These are phyloP conservation scores for Puccinia polysora DNA, from an alignment of 1,284 basidiomycete genomes.

Conservation along the genomic window DNA sequence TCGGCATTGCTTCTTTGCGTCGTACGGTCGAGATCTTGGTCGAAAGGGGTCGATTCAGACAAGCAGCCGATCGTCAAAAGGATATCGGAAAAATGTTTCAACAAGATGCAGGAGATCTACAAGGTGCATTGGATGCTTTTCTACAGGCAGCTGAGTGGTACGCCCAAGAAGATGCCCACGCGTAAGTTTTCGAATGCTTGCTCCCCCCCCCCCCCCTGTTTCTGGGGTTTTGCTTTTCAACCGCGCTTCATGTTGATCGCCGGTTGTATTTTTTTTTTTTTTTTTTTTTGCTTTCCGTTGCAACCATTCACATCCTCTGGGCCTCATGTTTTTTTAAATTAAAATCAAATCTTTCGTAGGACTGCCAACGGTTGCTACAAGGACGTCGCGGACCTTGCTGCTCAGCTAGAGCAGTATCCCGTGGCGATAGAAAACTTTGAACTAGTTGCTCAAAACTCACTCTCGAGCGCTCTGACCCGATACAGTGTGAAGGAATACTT, in stretches of 20 bases:
- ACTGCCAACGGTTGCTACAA: conserved; percentile 94
- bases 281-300: conserved; percentile 33
- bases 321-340: neutral
- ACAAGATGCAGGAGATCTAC: conserved; percentile 66
- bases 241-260: neutral
- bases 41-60: conserved; percentile 81
- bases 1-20: conserved; percentile 82
- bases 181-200: conserved; percentile 62
- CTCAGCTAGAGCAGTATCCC: conserved; percentile 77
- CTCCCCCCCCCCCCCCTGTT: too few species aligned
- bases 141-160: conserved; percentile 97
- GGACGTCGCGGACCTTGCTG: conserved; percentile 90
- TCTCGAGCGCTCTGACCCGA: conserved; percentile 81
- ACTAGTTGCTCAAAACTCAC: conserved; percentile 79
- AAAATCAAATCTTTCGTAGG: conserved; percentile 57
- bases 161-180: conserved; percentile 87
- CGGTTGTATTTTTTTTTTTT: conserved; percentile 22
- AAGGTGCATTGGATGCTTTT: conserved; percentile 80
- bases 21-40: conserved; percentile 80
- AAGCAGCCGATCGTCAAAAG: conserved; percentile 96
- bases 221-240: conserved; percentile 36
- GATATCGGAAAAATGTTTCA: conserved; percentile 90
- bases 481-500: conserved; percentile 99
- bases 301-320: neutral
- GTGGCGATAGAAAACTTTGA: conserved; percentile 83